Evolutionary conservation across 2,329 filamentous ascomycete genomes (phyloP), one percentile per base, ranked within the genome.

Genomic region (Penicillium sumatraense): DNA sequence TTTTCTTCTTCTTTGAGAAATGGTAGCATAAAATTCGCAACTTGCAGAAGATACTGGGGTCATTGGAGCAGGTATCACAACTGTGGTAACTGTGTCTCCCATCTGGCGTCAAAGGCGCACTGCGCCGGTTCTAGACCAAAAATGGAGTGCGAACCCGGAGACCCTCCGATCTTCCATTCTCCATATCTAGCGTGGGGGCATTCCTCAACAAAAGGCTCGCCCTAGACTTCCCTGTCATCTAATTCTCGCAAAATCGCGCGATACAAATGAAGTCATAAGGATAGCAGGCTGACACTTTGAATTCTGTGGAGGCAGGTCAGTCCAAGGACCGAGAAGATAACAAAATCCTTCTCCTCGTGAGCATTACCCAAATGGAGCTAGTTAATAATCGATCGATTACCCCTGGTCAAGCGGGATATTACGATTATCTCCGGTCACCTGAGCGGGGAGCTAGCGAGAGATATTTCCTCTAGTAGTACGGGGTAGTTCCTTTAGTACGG

Each of bases 381-480:
- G 23, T 44, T 44, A 44, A 18, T 44, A 44, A 44, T 44, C 8
- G 23, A 16, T 18, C 40, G 40, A 44, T 44, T 44, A 44, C 38
- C 21, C 24, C 16, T 46, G 24, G 27, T 9, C 16, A n/a, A 46
- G 10, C 42, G 42, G 42, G 11, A 46, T 44, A 21, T 13, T 16
- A 3, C 26, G 8, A 46, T 46, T 49, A n/a, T 24, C 24, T 9
- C 53, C 53, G 53, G 41, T 55, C 53, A 55, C 42, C 33, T 55
- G 53, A 55, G 48, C 53, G 53, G 53, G 18, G 47, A 41, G 31
- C 40, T 18, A 11, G 31, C 21, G 20, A 33, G n/a, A 47, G 11
- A n/a, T n/a, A n/a, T n/a, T n/a, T n/a, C n/a, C n/a, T n/a, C n/a
- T n/a, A n/a, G n/a, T n/a, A n/a, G n/a, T n/a, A n/a, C n/a, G n/a